Evolutionary conservation across 2,329 filamentous ascomycete genomes (phyloP), one percentile per base, ranked within the genome.

Genomic region (Aspergillus thermomutatus): DNA sequence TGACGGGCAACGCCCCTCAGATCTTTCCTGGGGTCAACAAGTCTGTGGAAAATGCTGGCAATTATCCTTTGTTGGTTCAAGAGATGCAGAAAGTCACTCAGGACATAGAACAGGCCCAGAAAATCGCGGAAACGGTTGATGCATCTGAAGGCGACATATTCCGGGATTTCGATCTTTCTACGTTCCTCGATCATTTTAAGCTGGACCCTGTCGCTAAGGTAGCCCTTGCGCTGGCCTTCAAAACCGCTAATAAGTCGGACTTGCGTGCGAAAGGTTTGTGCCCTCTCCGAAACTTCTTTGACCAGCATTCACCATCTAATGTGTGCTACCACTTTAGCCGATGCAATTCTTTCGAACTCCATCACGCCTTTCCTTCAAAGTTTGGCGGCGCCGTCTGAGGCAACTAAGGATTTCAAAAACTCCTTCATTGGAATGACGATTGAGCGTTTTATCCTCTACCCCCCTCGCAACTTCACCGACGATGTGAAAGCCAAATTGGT

Each of bases 151-250:
- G 94, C 66, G 93, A 99, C 66, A 85, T 96, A 59, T 97, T 96
- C 73, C 89, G 92, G 56, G 93, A 97, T 71, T 97, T 99, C 68
- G 93, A 99, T 71, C 83, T 99, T n/a, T 89, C 90, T 2, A 90
- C 89, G 1, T 97, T 99, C 72, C 87, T 97, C 82, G 90, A 96
- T 62, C 92, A 97, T 74, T 99, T 99, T 80, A 92, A 92, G 72
- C 82, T 97, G 53, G 92, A 97, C 76, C 87, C 91, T 9, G 75
- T 97, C 49, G 87, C 92, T 68, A 96, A 96, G 80, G 90, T 91
- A 43, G 84, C 95, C 60, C 82, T 99, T 61, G 91, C 91, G 50
- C 80, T 97, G 56, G 91, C 93, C 4, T 96, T 96, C 75, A 95
- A 93, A 75, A 84, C 87, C 60, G 87, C 87, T n/a, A 84, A 84